Base-by-base conservation (phyloP, 345 rosid genomes). In the Stellera chamaejasme region DNA sequence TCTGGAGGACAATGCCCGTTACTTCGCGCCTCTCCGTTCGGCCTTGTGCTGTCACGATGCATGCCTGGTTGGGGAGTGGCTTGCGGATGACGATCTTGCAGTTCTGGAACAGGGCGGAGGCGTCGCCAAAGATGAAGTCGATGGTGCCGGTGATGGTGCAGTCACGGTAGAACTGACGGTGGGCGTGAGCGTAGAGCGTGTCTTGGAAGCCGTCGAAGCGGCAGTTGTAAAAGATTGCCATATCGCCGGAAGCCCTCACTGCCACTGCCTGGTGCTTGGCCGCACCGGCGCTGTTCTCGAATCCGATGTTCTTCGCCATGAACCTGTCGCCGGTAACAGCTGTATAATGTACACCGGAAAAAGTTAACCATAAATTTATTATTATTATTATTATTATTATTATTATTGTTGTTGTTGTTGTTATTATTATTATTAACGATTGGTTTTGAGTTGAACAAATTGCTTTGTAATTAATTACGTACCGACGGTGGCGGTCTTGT, bases 91-190 rank as follows among this genome's bases (percentile, higher is more conserved):
- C 59, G 44, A 91, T 55, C 39, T 68, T 69, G 77, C 88, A 82
- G 70, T 83, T 83, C 25, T 91, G 96, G 61, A 87, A 76, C 5
- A 82, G 54, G 6, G 77, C 70, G 0, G 71, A 65, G 0, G 92
- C 77, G 27, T 85, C 79, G 0, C 95, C 92, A 55, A 82, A 82
- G 70, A 91, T 71, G 81, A 82, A 77, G 59, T 84, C 92, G 3
- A 86, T 71, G 55, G 97, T 86, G n/a, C 88, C 91, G 3, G 77
- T 50, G 59, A 89, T 69, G 64, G 75, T 70, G 62, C 97, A 89
- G 58, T 82, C 82, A 10, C 85, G 80, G 75, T 75, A 89, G 82
- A 73, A 85, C 56, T 89, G 97, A 8, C 87, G 65, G 60, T 83
- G 78, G 48, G 84, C 73, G 61, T 83, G 89, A 13, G 45, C 58